Evolutionary conservation across 768 basidiomycete species (phyloP), one percentile per base, ranked within the genome.

Genomic region (Termitomyces sp.): DNA sequence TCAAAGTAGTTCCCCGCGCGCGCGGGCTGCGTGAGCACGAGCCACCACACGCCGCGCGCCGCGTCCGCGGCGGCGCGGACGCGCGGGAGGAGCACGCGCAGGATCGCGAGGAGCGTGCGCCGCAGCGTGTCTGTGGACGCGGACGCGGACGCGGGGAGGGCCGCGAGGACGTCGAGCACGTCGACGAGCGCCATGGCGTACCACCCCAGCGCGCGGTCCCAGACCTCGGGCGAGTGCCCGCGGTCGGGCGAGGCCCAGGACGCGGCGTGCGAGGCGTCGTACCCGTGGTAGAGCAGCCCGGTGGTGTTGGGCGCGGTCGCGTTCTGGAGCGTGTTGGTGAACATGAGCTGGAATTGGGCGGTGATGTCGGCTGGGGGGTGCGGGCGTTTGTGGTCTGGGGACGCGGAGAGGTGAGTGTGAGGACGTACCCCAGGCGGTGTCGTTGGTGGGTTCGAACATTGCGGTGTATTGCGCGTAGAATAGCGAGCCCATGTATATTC

Each of bases 181-280:
- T 81, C 79, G 26, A 77, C 80, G 31, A 80, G 72, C 2, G 78
- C 77, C 78, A 80, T 80, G 37, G 68, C 62, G 62, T 76, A 81
- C 79, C 79, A 73, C 18, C 78, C 79, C 13, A 81, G 58, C 0
- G 78, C 77, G 20, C 79, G 77, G 50, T 75, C 75, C 79, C 79
- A 81, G 7, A 80, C 75, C 55, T 80, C 75, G 7, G 78, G 77
- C 3, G 75, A 77, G 57, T 78, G 77, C 0, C 79, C 80, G 0
- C 77, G 70, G 61, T 77, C 76, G 0, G 75, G 58, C 13, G 73
- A 73, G 4, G 80, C 78, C 79, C 80, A 81, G 18, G 69, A 62
- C 4, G 75, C 67, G 15, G 65, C 71, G 57, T 76, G 71, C 1
- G 77, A 77, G 60, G 69, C 75, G 59, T 81, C 79, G 60, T 81